Evolutionary conservation across 176 grass and related monocot species (phyloP).

Genomic region (Dactylis glomerata): DNA sequence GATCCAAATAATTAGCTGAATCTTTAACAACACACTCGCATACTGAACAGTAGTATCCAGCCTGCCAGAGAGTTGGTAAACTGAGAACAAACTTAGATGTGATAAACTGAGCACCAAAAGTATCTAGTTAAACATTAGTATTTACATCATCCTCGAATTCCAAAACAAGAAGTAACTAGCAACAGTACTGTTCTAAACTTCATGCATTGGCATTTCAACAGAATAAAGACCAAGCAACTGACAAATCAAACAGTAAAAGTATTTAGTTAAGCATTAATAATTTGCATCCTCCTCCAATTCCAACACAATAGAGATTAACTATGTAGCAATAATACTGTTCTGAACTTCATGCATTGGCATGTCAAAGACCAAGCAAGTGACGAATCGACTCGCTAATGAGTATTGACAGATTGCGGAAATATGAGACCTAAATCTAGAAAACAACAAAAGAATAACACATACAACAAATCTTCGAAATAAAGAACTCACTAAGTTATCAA

Average conservation of each 20-base stretch:
- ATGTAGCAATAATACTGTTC: not conserved
- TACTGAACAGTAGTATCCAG: slow-evolving; percentile 93
- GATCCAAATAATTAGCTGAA: slow-evolving; percentile 98
- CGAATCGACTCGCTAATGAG: not conserved
- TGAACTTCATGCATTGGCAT: not conserved
- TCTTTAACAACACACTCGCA: slow-evolving; percentile 99
- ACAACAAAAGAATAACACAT: not conserved
- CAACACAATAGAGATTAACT: not conserved
- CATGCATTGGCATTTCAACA: not conserved
- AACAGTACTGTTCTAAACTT: not conserved
- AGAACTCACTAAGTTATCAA: not conserved
- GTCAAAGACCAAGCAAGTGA: not conserved
- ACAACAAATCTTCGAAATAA: not conserved
- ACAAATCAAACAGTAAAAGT: not conserved
- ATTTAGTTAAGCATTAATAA: not conserved
- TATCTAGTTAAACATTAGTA: not conserved
- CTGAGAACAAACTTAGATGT: not conserved
- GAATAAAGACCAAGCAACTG: not conserved
- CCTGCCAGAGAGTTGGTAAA: slow-evolving; percentile 42
- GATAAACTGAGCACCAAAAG: not conserved
- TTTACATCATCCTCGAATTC: not conserved
- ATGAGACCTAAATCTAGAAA: not conserved
- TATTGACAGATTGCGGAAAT: not conserved
- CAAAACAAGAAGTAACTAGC: not conserved
- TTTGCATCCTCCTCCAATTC: not conserved